Evolutionary conservation across 2,329 filamentous ascomycete species (phyloP).

Genomic region (Fusarium falciforme): DNA sequence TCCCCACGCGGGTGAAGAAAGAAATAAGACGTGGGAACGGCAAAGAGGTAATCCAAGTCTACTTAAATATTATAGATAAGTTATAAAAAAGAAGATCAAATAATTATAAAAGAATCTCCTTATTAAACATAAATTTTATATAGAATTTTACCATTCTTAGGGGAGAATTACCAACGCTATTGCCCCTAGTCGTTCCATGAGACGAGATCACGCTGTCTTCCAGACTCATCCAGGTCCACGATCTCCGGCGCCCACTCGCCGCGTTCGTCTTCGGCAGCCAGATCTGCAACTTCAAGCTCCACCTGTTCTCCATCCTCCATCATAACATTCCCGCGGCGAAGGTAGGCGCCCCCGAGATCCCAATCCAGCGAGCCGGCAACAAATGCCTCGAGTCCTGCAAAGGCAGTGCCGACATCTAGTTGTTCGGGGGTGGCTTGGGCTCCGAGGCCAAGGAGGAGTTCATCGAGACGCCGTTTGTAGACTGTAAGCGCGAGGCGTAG

Average conservation of each 20-base stretch:
- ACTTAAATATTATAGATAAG: background rate
- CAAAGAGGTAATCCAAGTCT: background rate
- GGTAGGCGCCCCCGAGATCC: conserved; percentile 64
- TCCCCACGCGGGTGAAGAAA: no score
- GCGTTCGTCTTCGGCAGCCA: conserved; percentile 65
- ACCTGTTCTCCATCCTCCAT: conserved; percentile 65
- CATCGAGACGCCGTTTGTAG: conserved; percentile 66
- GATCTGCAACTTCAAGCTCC: conserved; percentile 59
- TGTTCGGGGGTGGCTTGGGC: conserved; percentile 53
- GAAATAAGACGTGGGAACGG: no score
- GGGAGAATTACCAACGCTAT: background rate
- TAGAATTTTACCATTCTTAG: background rate
- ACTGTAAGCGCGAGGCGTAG: conserved; percentile 62
- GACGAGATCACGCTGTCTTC: conserved; percentile 63
- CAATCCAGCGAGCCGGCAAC: conserved; percentile 60
- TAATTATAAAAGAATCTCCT: background rate
- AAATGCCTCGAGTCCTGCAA: conserved; percentile 51
- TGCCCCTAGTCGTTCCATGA: conserved; percentile 56
- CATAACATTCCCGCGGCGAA: conserved; percentile 60
- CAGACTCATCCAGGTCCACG: conserved; percentile 63
- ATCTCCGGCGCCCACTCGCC: conserved; percentile 66
- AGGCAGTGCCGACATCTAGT: conserved; percentile 59
- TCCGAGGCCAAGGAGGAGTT: conserved; percentile 54
- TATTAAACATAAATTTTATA: background rate
- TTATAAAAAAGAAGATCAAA: background rate